phyloP scores from a whole-genome alignment of 306 rosid genomes.

The Prunus mume region DNA sequence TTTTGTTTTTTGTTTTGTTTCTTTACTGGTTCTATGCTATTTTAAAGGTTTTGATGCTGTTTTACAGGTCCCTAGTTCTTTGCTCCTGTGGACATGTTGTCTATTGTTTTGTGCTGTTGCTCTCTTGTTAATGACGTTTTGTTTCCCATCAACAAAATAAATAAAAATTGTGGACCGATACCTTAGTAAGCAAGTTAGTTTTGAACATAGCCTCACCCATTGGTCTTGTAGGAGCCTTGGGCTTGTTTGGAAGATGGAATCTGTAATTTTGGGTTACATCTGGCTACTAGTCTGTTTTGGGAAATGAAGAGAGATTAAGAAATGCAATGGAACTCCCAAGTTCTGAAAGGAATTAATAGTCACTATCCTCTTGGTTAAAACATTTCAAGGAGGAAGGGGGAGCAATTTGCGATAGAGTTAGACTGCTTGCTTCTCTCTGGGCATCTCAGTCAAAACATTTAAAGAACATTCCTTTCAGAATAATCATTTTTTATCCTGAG shows the following conservation, averaged over 20 bases:
- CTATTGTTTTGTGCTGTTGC: background rate
- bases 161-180: background rate
- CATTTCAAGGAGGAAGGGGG: background rate
- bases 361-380: too few species aligned
- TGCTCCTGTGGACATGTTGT: background rate
- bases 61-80: background rate
- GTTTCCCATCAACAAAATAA: background rate
- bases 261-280: background rate
- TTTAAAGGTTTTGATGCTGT: background rate
- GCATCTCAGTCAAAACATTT: background rate
- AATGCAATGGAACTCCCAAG: background rate
- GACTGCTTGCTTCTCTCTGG: background rate
- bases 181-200: background rate
- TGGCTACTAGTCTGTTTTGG: background rate
- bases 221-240: background rate
- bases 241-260: background rate
- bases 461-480: background rate
- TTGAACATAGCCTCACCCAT: background rate
- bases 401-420: background rate
- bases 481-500: too few species aligned
- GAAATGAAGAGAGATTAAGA: background rate
- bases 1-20: background rate
- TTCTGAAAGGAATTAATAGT: background rate
- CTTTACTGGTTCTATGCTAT: background rate
- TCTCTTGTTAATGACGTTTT: background rate